Evolutionary conservation across 2,329 filamentous ascomycete genomes (phyloP), one percentile per base, ranked within the genome.

Genomic region (Leptographium lundbergii): DNA sequence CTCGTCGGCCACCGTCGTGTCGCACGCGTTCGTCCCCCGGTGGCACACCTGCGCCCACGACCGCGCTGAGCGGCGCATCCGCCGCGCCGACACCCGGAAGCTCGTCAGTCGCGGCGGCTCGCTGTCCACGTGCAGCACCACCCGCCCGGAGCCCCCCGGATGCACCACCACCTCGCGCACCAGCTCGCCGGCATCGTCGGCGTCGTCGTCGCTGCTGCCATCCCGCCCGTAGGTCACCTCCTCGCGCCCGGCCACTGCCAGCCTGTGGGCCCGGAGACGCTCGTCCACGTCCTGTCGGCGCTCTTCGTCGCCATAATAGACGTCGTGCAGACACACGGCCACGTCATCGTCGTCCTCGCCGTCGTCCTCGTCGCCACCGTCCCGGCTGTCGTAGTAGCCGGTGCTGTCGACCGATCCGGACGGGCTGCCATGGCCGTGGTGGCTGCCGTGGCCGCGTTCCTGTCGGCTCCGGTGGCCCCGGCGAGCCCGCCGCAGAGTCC

Each of bases 71-170:
- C 22, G 11, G 6, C 22, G 58, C 63, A 61, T 60, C 0, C 65
- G 67, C 9, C 69, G 68, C 2, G 67, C 66, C 4, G 68, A 67
- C 61, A 73, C 70, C 10, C 69, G 69, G 60, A 74, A 74, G 2
- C 71, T 58, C 0, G 69, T 74, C 17, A 73, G 67, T 14, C 65
- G 60, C 27, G 67, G 61, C 29, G 68, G 67, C 55, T 73, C 64
- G 7, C 66, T 62, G 9, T 57, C 27, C 3, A 61, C 27, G 56
- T 61, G 60, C 22, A 63, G 47, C 1, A 57, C 19, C 14, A 62
- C 56, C 24, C 39, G 54, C 5, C 50, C 61, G 4, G 50, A 45
- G 29, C 61, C 60, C 36, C 57, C 47, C 0, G 53, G 36, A 24
- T 59, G 56, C 47, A 63, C 50, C 10, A 39, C 32, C 1, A 61